Percentiles rank a stretch among this genome's conserved stretches.
Evolutionary conservation across 176 grass and related monocot species (phyloP).

Genomic region (Oryza punctata): DNA sequence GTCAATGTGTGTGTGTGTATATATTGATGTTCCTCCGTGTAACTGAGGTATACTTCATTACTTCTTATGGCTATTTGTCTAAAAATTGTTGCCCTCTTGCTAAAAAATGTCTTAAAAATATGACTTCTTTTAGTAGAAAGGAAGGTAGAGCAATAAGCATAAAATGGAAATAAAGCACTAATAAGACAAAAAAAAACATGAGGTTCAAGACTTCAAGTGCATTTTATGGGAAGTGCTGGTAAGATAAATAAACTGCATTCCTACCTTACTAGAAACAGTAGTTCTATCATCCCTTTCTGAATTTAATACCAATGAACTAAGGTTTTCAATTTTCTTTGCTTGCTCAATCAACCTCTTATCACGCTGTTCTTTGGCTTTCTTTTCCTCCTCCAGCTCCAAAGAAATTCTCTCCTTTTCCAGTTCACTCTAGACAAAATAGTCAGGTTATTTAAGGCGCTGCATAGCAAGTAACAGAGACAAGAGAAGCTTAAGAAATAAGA

Average conservation of each 20-base stretch:
- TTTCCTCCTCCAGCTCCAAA: slow-evolving; percentile 94
- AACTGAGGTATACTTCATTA: neutral
- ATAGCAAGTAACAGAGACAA: slow-evolving; percentile 28
- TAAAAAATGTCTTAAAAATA: neutral
- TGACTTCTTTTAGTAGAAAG: slow-evolving; percentile 4
- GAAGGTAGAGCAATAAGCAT: neutral
- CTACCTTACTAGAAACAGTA: slow-evolving; percentile 62
- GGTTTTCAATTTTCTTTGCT: slow-evolving; percentile 92
- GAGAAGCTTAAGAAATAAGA: slow-evolving; percentile 33
- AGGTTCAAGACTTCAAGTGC: slow-evolving; percentile 2
- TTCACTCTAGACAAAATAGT: slow-evolving; percentile 69
- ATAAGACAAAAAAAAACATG: neutral
- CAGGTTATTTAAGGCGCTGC: slow-evolving; percentile 10
- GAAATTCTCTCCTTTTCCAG: slow-evolving; percentile 92
- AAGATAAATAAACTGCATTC: slow-evolving; percentile 22
- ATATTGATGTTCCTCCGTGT: slow-evolving; percentile 11
- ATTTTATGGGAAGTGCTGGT: neutral
- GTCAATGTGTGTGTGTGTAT: too few relatives aligned
- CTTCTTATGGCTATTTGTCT: neutral
- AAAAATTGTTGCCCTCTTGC: too few relatives aligned
- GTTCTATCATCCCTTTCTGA: slow-evolving; percentile 79
- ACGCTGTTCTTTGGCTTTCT: slow-evolving; percentile 86
- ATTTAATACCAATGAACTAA: slow-evolving; percentile 88
- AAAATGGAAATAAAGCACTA: slow-evolving; percentile 9
- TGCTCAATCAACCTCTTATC: slow-evolving; percentile 81